Conservation (phyloP, 225 moss, liverwort and hornwort genomes). For the Marchantia polymorpha region DNA sequence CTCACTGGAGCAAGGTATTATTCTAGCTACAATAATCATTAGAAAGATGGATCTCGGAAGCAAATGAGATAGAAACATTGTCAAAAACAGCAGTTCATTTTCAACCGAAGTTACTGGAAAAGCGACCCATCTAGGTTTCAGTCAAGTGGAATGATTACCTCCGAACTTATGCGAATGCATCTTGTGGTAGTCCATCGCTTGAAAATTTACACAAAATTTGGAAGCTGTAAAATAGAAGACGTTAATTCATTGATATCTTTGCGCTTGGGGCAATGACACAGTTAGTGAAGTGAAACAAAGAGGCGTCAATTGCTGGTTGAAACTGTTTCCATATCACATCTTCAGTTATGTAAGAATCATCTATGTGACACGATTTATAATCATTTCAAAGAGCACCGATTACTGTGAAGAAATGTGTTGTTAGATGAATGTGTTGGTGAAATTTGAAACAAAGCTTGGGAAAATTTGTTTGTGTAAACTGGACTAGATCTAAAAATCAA, state of each 20-base stretch:
- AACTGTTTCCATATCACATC: no score
- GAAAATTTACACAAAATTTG: conserved; percentile 22
- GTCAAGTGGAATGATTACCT: conserved; percentile 11
- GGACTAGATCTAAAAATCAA: no score
- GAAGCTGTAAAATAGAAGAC: no score
- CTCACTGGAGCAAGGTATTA: conserved; percentile 28
- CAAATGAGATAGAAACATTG: neutral
- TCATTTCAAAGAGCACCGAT: no score
- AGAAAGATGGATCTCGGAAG: conserved; percentile 4
- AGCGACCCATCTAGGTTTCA: neutral
- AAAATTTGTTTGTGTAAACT: no score
- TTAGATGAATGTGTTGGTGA: no score
- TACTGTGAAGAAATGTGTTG: no score
- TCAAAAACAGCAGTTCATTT: neutral
- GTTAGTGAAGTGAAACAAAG: conserved; percentile 66
- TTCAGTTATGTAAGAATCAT: no score
- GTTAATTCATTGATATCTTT: no score
- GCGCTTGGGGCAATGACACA: no score
- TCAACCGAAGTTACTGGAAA: neutral
- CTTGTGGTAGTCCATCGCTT: neutral
- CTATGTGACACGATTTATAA: no score
- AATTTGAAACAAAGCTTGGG: no score
- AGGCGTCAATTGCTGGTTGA: conserved; percentile 81
- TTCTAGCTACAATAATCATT: conserved; percentile 45
- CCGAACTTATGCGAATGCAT: neutral